Conservation (phyloP, 257 asterid genomes). For the Forsythia viridissima region DNA sequence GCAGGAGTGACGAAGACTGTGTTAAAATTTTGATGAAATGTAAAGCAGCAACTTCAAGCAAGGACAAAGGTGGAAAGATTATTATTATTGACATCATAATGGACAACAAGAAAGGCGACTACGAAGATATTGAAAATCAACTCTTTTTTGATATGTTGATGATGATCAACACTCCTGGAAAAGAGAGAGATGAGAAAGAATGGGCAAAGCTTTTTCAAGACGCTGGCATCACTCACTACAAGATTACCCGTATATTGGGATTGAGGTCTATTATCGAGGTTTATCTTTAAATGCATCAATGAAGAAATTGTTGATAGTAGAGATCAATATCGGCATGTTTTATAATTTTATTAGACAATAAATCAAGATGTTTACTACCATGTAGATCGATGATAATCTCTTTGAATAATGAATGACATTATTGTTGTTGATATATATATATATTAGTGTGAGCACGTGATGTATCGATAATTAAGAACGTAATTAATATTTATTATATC, state of each 20-base stretch:
- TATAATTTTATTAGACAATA: too few species aligned
- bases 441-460: too few species aligned
- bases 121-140: slow-evolving; percentile 7
- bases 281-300: slow-evolving; percentile 9
- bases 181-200: slow-evolving; percentile 20
- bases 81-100: slow-evolving; percentile 17
- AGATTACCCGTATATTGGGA: slow-evolving; percentile 5
- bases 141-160: slow-evolving; percentile 3
- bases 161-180: slow-evolving; percentile 5
- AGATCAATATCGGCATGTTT: too few species aligned
- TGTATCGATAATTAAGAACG: too few species aligned
- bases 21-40: slow-evolving; percentile 21
- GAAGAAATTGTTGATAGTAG: too few species aligned
- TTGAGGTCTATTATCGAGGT: slow-evolving; percentile 20
- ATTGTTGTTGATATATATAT: too few species aligned
- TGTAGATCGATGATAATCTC: too few species aligned
- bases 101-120: neutral
- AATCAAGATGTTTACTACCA: too few species aligned
- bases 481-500: too few species aligned
- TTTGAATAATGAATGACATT: too few species aligned
- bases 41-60: slow-evolving; percentile 23
- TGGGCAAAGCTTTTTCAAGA: slow-evolving; percentile 19
- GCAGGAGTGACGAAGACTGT: slow-evolving; percentile 13
- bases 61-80: slow-evolving; percentile 18
- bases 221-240: slow-evolving; percentile 19